Percentiles rank a stretch among this genome's conserved stretches.
phyloP scores from a whole-genome alignment of 2,329 filamentous ascomycete species.

The Sporothrix euskadiensis region DNA sequence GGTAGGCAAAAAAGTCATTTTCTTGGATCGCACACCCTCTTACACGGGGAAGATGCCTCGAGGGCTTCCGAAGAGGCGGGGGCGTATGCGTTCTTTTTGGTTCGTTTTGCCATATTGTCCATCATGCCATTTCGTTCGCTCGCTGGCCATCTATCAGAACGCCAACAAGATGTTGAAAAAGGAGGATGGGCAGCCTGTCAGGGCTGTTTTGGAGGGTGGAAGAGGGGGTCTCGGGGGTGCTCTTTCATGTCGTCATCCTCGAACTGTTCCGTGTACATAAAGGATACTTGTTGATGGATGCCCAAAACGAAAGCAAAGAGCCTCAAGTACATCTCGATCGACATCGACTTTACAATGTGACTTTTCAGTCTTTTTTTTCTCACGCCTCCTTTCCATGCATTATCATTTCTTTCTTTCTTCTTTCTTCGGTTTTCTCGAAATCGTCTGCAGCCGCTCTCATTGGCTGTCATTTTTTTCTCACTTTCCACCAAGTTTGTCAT shows the following conservation, averaged over 20 bases:
- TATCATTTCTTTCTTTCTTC: neutral
- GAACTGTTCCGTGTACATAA: neutral
- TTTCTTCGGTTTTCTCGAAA: neutral
- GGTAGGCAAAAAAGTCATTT: neutral
- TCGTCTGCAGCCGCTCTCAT: neutral
- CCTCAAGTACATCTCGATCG: neutral
- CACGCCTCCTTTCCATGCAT: neutral
- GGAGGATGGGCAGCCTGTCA: neutral
- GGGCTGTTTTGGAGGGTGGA: neutral
- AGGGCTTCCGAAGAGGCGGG: neutral
- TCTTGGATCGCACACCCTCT: neutral
- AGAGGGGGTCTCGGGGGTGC: neutral
- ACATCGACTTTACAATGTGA: neutral
- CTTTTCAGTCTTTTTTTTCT: neutral
- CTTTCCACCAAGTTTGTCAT: conserved; percentile 4
- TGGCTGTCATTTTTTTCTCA: neutral
- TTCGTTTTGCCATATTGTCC: neutral
- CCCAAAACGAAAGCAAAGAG: neutral
- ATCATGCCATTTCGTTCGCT: neutral
- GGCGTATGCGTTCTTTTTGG: neutral
- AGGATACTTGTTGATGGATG: neutral
- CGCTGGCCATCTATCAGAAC: neutral
- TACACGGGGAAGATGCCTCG: neutral
- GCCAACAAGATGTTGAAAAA: neutral
- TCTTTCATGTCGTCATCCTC: neutral